phyloP scores from a whole-genome alignment of 148 eudicot genomes.

The Tetragonia tetragonoides region DNA sequence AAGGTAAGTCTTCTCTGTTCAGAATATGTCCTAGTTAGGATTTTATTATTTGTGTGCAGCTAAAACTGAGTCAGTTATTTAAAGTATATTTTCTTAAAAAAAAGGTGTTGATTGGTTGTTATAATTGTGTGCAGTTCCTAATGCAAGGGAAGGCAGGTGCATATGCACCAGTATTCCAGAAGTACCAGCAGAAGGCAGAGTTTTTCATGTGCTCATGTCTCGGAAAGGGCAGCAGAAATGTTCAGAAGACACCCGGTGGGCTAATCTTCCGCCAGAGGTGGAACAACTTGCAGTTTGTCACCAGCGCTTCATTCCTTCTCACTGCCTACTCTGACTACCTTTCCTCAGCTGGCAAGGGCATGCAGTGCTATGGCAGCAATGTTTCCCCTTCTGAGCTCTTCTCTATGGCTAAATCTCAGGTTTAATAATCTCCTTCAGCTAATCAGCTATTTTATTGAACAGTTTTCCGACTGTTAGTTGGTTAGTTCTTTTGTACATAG shows the following conservation, averaged over 20 bases:
- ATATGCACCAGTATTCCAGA: slow-evolving; percentile 47
- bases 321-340: slow-evolving; percentile 90
- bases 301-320: slow-evolving; percentile 83
- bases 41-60: background rate
- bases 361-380: slow-evolving; percentile 49
- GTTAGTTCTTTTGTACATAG: too few relatives aligned
- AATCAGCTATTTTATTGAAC: too few relatives aligned
- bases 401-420: slow-evolving; percentile 83
- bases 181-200: slow-evolving; percentile 87
- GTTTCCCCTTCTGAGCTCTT: slow-evolving; percentile 71
- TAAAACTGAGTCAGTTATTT: background rate
- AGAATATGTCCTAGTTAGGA: too few relatives aligned
- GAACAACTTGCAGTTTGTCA: slow-evolving; percentile 98
- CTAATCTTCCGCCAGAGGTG: slow-evolving; percentile 89
- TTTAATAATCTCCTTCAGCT: background rate
- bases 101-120: background rate
- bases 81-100: background rate
- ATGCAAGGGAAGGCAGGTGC: slow-evolving; percentile 80
- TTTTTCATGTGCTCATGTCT: slow-evolving; percentile 88
- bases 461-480: too few relatives aligned
- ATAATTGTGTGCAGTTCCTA: slow-evolving; percentile 49
- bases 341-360: slow-evolving; percentile 56
- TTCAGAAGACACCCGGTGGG: slow-evolving; percentile 92
- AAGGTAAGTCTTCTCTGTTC: slow-evolving; percentile 43
- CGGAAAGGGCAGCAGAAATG: slow-evolving; percentile 73